phyloP scores from a whole-genome alignment of 2,329 filamentous ascomycete genomes.

The Huntiella omanensis region DNA sequence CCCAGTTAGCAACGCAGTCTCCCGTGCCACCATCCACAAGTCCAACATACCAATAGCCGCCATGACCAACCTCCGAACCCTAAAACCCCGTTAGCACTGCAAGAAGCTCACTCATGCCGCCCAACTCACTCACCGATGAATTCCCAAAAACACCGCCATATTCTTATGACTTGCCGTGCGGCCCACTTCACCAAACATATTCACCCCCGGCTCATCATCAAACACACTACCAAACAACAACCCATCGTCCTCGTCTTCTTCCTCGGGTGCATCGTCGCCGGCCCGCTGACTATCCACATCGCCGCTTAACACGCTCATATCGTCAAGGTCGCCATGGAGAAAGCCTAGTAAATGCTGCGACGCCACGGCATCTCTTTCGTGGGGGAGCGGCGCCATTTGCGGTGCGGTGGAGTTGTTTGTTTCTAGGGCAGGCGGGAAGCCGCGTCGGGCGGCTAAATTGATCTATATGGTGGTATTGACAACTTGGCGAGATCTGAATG shows the following conservation, averaged over 20 bases:
- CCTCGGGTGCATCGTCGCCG: not conserved
- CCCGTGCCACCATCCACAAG: not conserved
- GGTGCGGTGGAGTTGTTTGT: too few species aligned
- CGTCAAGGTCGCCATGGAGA: too few species aligned
- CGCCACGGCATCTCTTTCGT: too few species aligned
- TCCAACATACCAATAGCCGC: constrained; percentile 12
- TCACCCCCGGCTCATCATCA: constrained; percentile 2
- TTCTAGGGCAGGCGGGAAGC: too few species aligned
- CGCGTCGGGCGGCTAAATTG: too few species aligned
- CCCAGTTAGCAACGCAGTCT: not conserved
- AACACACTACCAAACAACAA: constrained; percentile 1
- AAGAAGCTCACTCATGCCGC: not conserved
- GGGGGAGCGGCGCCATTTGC: too few species aligned
- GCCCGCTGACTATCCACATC: not conserved
- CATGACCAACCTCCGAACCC: constrained; percentile 12
- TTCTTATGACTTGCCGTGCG: constrained; percentile 3
- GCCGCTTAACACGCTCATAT: too few species aligned
- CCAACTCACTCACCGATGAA: constrained; percentile 11
- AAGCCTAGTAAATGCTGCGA: too few species aligned
- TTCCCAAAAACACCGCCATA: constrained; percentile 11
- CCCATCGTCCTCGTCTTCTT: constrained; percentile 5
- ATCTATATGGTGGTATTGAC: too few species aligned
- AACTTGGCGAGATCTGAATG: too few species aligned
- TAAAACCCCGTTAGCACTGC: not conserved
- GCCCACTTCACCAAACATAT: constrained; percentile 9